Evolutionary conservation across 805 yeast genomes (phyloP), one percentile per base, ranked within the genome.

Genomic region (Sugiyamaella qingdaonensis): DNA sequence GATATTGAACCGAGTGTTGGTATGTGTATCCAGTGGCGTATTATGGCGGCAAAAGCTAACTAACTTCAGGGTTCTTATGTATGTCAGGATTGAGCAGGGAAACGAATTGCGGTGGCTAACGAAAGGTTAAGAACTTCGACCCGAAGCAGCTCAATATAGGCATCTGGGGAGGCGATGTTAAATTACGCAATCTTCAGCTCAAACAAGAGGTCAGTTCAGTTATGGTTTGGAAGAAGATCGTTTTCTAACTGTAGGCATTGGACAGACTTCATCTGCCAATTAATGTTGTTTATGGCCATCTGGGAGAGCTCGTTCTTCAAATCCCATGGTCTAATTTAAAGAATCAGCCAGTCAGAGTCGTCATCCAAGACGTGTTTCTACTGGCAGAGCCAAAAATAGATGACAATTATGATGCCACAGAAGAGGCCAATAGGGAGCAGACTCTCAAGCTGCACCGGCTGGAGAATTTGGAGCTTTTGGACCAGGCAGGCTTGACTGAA

Each of bases 281-380:
- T 35, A 88, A 91, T 66, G 92, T 95, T 11, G 79, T 81, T 56
- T 86, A 86, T 65, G 99, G 99, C 39, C 89, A 88, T 64, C 68
- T 94, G 54, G 99, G 98, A 1, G 88, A 86, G 60, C 75, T 94
- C 58, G 86, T 95, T 0, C 72, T 94, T 51, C 96, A 88, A 65
- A 92, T 94, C 36, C 99, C 99, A 0, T 95, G 98, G 97, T 85
- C 97, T 1, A 94, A 90, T 64, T 73, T 95, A 58, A 91, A 91
- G 65, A 84, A 87, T 18, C 88, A 91, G 63, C 98, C 99, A 0
- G 98, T 92, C 7, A 88, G 88, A 66, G 80, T 94, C 11, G 73
- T 81, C 10, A 85, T 94, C 54, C 92, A 94, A 61, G 94, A 94
- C 66, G 92, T 90, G 10, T 90, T 85, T 61, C 66, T 94, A 27